Evolutionary conservation across 2,329 filamentous ascomycete genomes (phyloP).

Genomic region (Cordyceps fumosorosea): DNA sequence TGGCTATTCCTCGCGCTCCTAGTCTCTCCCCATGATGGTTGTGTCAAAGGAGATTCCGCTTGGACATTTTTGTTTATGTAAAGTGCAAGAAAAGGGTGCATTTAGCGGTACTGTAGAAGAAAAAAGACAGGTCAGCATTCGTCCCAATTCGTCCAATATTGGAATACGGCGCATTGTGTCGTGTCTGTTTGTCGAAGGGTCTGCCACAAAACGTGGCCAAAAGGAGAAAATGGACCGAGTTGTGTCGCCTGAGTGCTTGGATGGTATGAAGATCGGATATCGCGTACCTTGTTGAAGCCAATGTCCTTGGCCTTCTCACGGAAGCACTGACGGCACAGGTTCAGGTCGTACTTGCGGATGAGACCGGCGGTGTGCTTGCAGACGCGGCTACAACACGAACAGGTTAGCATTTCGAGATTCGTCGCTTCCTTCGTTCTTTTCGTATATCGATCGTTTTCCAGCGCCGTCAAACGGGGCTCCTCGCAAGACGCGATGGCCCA

Average conservation of each 20-base stretch:
- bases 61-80: conserved; percentile 11
- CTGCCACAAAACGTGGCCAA: too few relatives aligned
- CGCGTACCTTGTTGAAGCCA: conserved; percentile 63
- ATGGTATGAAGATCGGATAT: conserved; percentile 5
- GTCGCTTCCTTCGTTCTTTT: neutral
- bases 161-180: neutral
- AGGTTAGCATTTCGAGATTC: conserved; percentile 22
- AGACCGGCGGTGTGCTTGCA: conserved; percentile 96
- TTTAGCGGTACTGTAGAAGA: conserved; percentile 32
- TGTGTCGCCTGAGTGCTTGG: neutral
- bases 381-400: conserved; percentile 44
- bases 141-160: conserved; percentile 8
- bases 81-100: neutral
- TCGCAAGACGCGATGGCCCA: neutral
- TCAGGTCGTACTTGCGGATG: conserved; percentile 99
- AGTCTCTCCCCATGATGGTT: conserved; percentile 8
- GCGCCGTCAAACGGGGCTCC: neutral
- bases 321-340: conserved; percentile 78
- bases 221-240: neutral
- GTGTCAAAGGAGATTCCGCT: conserved; percentile 10
- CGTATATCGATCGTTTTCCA: neutral
- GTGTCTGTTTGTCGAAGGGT: too few relatives aligned
- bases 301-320: conserved; percentile 67
- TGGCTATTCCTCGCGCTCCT: conserved; percentile 11
- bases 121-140: conserved; percentile 15